Conservation (phyloP, 2,329 filamentous ascomycete genomes). For the Talaromyces sp. region DNA sequence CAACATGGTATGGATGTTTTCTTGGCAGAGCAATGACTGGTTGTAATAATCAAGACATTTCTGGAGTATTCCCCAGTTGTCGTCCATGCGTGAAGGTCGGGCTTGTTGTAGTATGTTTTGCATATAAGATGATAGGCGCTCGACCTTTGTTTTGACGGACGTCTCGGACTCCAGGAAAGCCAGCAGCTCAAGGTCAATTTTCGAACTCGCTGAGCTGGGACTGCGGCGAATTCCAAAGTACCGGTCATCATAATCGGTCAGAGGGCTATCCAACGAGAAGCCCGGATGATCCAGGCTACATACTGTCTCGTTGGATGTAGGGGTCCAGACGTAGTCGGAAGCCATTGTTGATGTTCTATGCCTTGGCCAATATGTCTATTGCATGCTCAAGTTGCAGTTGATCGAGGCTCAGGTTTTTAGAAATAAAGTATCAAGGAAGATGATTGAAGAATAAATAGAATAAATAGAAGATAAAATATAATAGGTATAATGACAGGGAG, state of each 20-base stretch:
- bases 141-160: constrained; percentile 59
- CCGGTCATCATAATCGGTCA: background rate
- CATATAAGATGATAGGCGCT: constrained; percentile 61
- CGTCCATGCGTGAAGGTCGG: background rate
- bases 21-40: background rate
- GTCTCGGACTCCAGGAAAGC: background rate
- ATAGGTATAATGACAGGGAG: too few species aligned
- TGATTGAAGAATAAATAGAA: too few species aligned
- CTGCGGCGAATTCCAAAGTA: background rate
- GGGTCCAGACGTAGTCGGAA: background rate
- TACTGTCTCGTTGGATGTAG: background rate
- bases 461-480: too few species aligned
- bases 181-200: background rate
- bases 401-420: too few species aligned
- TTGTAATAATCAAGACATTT: background rate
- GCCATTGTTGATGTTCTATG: background rate
- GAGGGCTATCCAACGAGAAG: background rate
- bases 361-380: background rate
- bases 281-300: background rate
- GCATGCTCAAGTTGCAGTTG: too few species aligned
- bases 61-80: background rate
- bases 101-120: background rate
- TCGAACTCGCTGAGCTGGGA: background rate
- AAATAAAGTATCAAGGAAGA: too few species aligned
- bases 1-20: background rate